Evolutionary conservation across 2,329 filamentous ascomycete genomes (phyloP), one percentile per base, ranked within the genome.

Genomic region (Aspergillus texensis): DNA sequence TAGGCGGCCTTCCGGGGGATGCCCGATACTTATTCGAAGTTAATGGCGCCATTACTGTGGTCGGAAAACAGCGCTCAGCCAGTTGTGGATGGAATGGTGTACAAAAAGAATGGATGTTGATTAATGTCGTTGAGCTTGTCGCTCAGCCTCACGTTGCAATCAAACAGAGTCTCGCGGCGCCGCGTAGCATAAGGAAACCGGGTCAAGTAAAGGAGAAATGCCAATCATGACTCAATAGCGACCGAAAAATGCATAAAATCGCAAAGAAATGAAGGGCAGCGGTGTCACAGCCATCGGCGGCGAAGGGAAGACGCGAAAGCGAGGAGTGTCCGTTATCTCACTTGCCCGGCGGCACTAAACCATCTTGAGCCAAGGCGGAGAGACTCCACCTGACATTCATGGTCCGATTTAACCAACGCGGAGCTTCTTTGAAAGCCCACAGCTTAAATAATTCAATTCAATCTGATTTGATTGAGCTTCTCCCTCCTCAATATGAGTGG

Each of bases 401-500:
- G 39, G 39, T 41, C 39, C 19, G 39, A 41, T 41, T 30, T 21
- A 26, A 46, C 46, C 28, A 45, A 46, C 14, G n/a, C 39, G 30
- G 36, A 57, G 24, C 32, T 45, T 24, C 39, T 41, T 54, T 24
- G 21, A 55, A 39, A 55, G 52, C 32, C 52, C 52, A 55, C 52
- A 39, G 52, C 32, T 39, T 16, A 46, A 46, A 16, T 43, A 26
- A 26, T 26, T 46, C 26, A 26, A 28, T 53, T n/a, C 14, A 50
- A 28, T 26, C 46, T 10, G 14, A 62, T 55, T 41, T 21, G 45
- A 56, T 57, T 55, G 41, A 30, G 24, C 26, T 21, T 32, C 48
- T 55, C 60, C n/a, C 30, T 16, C 3, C 32, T 24, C 67, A 77
- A 62, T 28, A 79, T 79, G 77, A 78, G 76, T 66, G 76, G 74